A percentile compares a stretch with the other conserved stretches of the same genome.
Conservation (phyloP, 2,329 filamentous ascomycete species). For the Falciphora oryzae region DNA sequence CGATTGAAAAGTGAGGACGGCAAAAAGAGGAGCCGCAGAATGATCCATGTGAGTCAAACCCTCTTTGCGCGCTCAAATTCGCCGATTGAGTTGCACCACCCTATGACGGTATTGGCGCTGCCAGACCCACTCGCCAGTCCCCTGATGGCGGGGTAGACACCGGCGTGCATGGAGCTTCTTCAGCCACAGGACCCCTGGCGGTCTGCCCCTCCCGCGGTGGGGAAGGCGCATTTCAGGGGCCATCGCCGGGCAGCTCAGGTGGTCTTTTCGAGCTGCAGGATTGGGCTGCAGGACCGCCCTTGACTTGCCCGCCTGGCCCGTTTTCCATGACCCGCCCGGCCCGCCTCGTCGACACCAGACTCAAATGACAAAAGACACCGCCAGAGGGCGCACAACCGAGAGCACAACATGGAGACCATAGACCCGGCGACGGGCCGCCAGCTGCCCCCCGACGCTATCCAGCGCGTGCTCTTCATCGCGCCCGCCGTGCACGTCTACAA, state of each 20-base stretch:
- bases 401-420: conserved; percentile 49
- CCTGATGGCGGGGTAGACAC: neutral
- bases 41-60: neutral
- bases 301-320: neutral
- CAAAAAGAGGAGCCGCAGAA: neutral
- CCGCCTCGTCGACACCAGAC: too few species aligned
- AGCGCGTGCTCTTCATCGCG: conserved; percentile 75
- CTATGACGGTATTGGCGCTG: neutral
- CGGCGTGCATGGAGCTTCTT: neutral
- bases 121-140: neutral
- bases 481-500: conserved; percentile 77
- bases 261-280: too few species aligned
- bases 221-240: too few species aligned
- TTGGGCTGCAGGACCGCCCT: too few species aligned
- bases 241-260: neutral
- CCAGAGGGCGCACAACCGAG: neutral
- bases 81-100: neutral
- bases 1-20: too few species aligned
- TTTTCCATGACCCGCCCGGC: too few species aligned
- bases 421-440: conserved; percentile 66
- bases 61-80: too few species aligned
- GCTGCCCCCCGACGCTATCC: conserved; percentile 71
- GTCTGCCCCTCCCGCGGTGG: neutral
- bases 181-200: neutral
- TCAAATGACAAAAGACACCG: neutral